Percentiles rank a stretch among this genome's conserved stretches.
Evolutionary conservation across 352 stramenopile genomes (phyloP).

Genomic region (Pythium utonaiense): DNA sequence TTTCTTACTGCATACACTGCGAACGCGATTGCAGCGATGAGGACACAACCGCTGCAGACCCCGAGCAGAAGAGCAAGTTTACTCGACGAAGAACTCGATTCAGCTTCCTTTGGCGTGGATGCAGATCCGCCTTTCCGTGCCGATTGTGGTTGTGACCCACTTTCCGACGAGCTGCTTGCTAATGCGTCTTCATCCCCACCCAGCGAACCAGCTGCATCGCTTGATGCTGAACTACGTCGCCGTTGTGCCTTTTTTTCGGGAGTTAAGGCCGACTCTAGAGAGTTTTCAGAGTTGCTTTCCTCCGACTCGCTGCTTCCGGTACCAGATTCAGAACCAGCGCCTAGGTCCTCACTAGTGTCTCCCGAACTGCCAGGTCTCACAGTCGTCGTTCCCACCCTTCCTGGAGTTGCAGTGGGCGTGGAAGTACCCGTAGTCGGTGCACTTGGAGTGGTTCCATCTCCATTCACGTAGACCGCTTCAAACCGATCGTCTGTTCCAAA

Average conservation of each 20-base stretch:
- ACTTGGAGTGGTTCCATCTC: neutral
- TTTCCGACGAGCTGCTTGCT: neutral
- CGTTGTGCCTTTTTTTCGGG: neutral
- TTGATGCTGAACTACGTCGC: no score
- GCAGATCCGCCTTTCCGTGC: neutral
- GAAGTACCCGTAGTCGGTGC: neutral
- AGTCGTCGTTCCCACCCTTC: neutral
- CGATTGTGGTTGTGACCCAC: neutral
- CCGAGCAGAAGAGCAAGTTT: neutral
- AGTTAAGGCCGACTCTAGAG: neutral
- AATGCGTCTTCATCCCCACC: neutral
- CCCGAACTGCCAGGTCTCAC: no score
- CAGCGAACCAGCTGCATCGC: neutral
- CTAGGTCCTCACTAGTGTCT: no score
- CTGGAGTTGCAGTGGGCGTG: neutral
- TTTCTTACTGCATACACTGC: neutral
- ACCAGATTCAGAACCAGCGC: no score
- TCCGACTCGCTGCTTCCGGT: no score
- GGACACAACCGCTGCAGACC: neutral
- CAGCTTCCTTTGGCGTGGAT: neutral
- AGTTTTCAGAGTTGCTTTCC: neutral
- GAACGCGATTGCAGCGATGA: neutral
- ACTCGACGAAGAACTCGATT: neutral
- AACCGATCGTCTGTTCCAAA: neutral
- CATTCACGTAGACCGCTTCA: neutral